phyloP scores from a whole-genome alignment of 2,329 filamentous ascomycete genomes.

The Colletotrichum lini region DNA sequence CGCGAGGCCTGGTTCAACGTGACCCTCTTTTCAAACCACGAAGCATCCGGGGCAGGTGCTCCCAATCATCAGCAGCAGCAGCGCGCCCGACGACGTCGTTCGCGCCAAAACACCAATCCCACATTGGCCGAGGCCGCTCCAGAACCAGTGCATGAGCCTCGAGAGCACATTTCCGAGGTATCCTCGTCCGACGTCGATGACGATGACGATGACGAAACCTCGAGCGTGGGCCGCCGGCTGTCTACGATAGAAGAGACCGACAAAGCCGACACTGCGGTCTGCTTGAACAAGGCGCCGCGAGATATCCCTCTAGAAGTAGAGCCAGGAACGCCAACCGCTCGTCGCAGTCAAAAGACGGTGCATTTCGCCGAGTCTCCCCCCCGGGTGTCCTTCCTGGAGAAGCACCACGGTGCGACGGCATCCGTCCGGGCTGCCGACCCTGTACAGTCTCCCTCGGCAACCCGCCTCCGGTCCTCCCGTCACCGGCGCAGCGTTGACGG shows the following conservation, averaged over 20 bases:
- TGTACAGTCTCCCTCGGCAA: neutral
- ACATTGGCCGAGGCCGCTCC: neutral
- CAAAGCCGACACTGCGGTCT: neutral
- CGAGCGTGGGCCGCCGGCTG: neutral
- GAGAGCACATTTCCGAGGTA: neutral
- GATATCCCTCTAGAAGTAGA: neutral
- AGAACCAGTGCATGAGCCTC: neutral
- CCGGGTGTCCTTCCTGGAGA: constrained; percentile 16
- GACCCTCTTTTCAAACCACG: neutral
- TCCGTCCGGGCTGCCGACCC: constrained; percentile 5
- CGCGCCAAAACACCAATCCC: constrained; percentile 16
- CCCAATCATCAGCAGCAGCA: constrained; percentile 24
- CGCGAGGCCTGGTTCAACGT: constrained; percentile 27
- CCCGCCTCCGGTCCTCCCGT: constrained; percentile 19
- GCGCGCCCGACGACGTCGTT: constrained; percentile 30
- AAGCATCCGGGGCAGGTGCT: neutral
- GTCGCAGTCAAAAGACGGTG: constrained; percentile 40
- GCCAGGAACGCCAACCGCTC: constrained; percentile 27
- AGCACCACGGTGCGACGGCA: neutral
- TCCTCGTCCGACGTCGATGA: constrained; percentile 11
- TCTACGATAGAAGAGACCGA: constrained; percentile 26
- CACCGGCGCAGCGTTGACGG: constrained; percentile 28
- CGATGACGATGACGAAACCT: constrained; percentile 8
- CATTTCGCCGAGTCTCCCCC: constrained; percentile 37
- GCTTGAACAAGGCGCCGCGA: neutral